Conservation (phyloP, 2,329 filamentous ascomycete genomes). For the Huntiella bhutanensis region DNA sequence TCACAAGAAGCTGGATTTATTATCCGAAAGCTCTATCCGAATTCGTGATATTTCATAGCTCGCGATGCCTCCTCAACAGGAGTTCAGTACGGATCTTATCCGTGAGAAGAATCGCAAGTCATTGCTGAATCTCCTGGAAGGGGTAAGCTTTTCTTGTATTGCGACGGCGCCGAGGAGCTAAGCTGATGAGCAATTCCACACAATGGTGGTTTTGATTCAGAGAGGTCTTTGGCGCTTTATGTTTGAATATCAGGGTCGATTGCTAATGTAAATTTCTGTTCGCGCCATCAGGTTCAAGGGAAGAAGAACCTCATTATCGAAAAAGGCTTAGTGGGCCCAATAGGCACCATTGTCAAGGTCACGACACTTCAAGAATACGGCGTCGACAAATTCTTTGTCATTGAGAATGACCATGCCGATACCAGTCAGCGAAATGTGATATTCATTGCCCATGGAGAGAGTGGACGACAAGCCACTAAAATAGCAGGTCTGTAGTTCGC, state of each 20-base stretch:
- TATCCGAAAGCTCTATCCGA: no score
- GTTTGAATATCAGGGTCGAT: background rate
- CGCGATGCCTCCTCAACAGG: conserved; percentile 49
- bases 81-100: conserved; percentile 58
- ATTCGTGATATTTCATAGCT: conserved; percentile 10
- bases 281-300: conserved; percentile 58
- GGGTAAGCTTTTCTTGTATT: conserved; percentile 41
- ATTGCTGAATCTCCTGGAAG: conserved; percentile 76
- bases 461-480: conserved; percentile 59
- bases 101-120: conserved; percentile 72
- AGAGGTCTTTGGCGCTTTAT: no score
- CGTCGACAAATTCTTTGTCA: conserved; percentile 90
- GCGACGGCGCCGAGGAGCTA: no score
- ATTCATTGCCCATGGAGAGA: conserved; percentile 83
- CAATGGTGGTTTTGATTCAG: no score
- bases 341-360: conserved; percentile 86
- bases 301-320: conserved; percentile 98
- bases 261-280: background rate
- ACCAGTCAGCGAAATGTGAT: conserved; percentile 87
- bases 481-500: conserved; percentile 58
- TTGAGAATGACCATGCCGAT: conserved; percentile 91
- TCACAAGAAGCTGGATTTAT: no score
- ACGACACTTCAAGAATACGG: conserved; percentile 92
- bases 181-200: background rate
- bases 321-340: conserved; percentile 68